Base-by-base conservation (phyloP, 768 basidiomycete genomes). In the Leccinum incarnatum region DNA sequence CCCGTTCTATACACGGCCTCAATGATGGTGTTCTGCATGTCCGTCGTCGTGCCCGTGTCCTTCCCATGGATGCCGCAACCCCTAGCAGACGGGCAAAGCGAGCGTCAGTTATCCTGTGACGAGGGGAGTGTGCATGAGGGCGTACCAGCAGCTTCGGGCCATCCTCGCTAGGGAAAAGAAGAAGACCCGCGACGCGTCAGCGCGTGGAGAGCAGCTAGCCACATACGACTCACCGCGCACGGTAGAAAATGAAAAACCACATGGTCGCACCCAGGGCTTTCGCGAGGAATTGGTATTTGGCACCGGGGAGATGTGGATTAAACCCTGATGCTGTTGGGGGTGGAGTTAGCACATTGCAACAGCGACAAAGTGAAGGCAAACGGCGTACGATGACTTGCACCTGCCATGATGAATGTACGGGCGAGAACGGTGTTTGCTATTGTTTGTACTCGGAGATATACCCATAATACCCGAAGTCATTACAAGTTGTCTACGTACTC, bases 201-300 rank as follows among this genome's bases (percentile, higher is more conserved):
- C 15, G 12, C 11, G 7, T 12, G 60, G 29, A 36, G 29, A 49
- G 30, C 46, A 37, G n/a, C 11, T 29, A 40, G 17, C 25, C 50
- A 8, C 10, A 29, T n/a, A 30, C 1, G 9, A 80, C 89, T 69
- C 68, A 96, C 95, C 93, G 81, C 63, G 91, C 89, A 57, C 95
- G 87, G 76, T 95, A 97, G 80, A 97, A 96, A 72, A 97, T 94
- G 80, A 95, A 97, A 84, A 96, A 96, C 95, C 95, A 97, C 95
- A 97, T 96, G 25, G 86, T 83, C 34, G 94, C 95, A 51, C 95
- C 95, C 48, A 97, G 78, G 60, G 84, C 86, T 75, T 94, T 95
- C 27, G 89, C 83, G 30, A 95, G 80, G 72, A 93, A 85, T 59
- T 82, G 83, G 74, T 94, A 86, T 67, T 79, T 83, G 67, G 84